Percentiles rank a stretch among this genome's conserved stretches.
These are phyloP conservation scores for Fusarium denticulatum DNA, from an alignment of 2,329 filamentous ascomycete species.

Conservation along the genomic window DNA sequence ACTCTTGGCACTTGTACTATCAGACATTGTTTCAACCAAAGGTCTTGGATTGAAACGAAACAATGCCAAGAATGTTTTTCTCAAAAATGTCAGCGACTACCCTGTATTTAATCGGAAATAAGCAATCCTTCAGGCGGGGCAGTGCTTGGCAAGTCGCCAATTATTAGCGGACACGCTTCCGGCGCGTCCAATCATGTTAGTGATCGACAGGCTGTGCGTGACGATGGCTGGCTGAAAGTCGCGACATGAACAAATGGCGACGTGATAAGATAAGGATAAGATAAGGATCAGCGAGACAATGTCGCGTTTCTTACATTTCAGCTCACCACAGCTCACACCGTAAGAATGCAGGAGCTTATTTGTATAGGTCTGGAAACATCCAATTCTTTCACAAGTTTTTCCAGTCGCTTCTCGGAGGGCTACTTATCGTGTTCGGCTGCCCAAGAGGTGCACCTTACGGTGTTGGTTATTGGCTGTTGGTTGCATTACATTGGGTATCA, in stretches of 20 bases:
- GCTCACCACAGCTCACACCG: background rate
- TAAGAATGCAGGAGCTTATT: background rate
- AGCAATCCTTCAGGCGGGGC: background rate
- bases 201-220: background rate
- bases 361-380: background rate
- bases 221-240: background rate
- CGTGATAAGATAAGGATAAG: background rate
- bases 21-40: background rate
- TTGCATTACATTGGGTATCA: background rate
- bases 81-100: background rate
- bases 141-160: background rate
- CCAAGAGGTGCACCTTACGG: background rate
- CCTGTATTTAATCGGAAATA: background rate
- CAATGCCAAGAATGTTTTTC: background rate
- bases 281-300: background rate
- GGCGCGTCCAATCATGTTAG: background rate
- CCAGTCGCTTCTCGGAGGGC: background rate
- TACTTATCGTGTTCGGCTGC: background rate
- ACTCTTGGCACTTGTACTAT: background rate
- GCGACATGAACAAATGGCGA: background rate
- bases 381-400: background rate
- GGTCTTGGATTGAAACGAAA: background rate
- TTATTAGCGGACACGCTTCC: background rate
- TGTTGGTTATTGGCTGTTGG: background rate
- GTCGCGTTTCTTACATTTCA: background rate